A percentile compares a stretch with the other conserved stretches of the same genome.
phyloP scores from a whole-genome alignment of 805 yeast genomes.

The Saitoella complicata region DNA sequence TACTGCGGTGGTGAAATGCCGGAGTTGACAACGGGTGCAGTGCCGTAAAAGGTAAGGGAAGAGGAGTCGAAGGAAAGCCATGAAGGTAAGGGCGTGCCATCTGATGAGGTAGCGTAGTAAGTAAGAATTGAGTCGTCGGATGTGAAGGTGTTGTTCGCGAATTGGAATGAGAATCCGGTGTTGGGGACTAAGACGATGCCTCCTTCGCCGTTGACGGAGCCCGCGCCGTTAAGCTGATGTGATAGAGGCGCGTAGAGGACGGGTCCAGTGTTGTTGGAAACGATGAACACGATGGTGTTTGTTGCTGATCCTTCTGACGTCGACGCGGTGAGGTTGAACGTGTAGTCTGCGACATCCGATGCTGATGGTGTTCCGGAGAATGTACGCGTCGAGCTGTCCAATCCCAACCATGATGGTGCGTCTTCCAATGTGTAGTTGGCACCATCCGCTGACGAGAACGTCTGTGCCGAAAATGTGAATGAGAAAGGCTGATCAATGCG shows the following conservation, averaged over 20 bases:
- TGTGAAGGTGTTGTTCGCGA: conserved; percentile 45
- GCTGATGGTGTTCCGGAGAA: conserved; percentile 48
- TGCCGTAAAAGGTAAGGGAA: conserved; percentile 58
- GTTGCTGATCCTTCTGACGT: conserved; percentile 37
- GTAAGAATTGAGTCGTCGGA: conserved; percentile 37
- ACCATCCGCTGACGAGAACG: conserved; percentile 34
- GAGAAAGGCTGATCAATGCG: conserved; percentile 43
- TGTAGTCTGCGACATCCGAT: conserved; percentile 18
- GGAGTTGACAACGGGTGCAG: conserved; percentile 76
- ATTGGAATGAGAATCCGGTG: conserved; percentile 44
- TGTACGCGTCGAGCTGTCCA: conserved; percentile 44
- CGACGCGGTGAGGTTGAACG: conserved; percentile 43
- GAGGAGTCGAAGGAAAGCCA: conserved; percentile 63
- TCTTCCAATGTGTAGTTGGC: conserved; percentile 36
- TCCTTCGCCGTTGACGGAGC: conserved; percentile 37
- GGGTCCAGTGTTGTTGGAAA: conserved; percentile 30
- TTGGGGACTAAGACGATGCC: conserved; percentile 65
- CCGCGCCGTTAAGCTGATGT: conserved; percentile 27
- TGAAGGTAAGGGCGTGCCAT: conserved; percentile 76
- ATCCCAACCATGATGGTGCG: conserved; percentile 65
- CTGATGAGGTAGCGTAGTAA: conserved; percentile 67
- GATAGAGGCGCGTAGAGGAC: too few relatives aligned
- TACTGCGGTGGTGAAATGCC: conserved; percentile 71
- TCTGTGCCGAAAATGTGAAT: conserved; percentile 54
- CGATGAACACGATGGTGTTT: conserved; percentile 37